A percentile compares a stretch with the other conserved stretches of the same genome.
These are phyloP conservation scores for Dianthus caryophyllus DNA, from an alignment of 148 eudicot species.

Conservation along the genomic window DNA sequence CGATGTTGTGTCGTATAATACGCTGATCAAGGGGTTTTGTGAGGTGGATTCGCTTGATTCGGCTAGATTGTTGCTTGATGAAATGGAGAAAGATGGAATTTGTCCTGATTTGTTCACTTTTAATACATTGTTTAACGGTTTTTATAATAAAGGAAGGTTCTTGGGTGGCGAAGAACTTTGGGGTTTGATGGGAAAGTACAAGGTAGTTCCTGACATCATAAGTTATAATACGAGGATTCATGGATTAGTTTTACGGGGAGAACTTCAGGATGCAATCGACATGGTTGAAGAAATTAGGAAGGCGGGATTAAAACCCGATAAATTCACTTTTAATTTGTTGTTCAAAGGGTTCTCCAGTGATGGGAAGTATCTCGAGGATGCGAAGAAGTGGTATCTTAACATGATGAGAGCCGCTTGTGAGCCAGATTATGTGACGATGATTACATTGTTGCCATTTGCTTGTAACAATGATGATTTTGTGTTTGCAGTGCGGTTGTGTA, in stretches of 20 bases:
- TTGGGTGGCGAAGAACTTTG: conserved; percentile 34
- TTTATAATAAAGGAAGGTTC: conserved; percentile 23
- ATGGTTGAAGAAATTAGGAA: conserved; percentile 29
- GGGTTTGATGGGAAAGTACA: conserved; percentile 24
- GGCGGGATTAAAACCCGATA: conserved; percentile 25
- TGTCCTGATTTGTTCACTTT: conserved; percentile 29
- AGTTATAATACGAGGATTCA: conserved; percentile 26
- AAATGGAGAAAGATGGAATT: conserved; percentile 33
- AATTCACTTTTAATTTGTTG: conserved; percentile 26
- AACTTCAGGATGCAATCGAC: conserved; percentile 15
- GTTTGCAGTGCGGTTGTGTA: conserved; percentile 28
- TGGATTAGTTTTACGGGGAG: conserved; percentile 19
- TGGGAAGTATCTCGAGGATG: conserved; percentile 23
- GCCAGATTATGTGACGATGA: conserved; percentile 1
- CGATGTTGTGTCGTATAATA: conserved; percentile 50
- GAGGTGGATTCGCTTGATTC: conserved; percentile 34
- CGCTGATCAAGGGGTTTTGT: conserved; percentile 35
- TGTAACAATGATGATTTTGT: conserved; percentile 28
- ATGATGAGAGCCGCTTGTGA: conserved; percentile 19
- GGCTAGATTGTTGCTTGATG: conserved; percentile 20
- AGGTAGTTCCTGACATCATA: conserved; percentile 28
- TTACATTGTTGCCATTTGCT: conserved; percentile 26
- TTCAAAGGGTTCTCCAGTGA: conserved; percentile 28
- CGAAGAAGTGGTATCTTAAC: conserved; percentile 25
- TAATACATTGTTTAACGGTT: conserved; percentile 21